phyloP scores from a whole-genome alignment of 768 basidiomycete species.

The Mycena vitilis region DNA sequence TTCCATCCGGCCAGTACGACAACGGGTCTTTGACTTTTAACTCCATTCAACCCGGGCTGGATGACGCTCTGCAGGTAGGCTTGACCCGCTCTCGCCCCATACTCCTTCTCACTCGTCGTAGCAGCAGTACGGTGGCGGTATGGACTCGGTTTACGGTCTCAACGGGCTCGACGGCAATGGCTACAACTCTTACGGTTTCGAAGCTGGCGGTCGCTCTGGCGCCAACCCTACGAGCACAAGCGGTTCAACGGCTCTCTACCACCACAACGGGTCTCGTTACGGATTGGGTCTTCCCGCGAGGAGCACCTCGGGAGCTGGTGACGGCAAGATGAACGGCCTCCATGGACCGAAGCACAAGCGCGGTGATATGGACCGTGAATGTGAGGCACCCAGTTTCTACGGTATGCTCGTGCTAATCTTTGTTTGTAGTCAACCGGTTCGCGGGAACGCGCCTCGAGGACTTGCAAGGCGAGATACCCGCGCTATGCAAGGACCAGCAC shows the following conservation, averaged over 20 bases:
- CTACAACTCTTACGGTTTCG: constrained; percentile 71
- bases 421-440: constrained; percentile 87
- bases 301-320: constrained; percentile 58
- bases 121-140: constrained; percentile 60
- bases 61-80: constrained; percentile 66
- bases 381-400: constrained; percentile 46
- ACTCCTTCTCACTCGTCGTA: constrained; percentile 32
- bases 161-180: constrained; percentile 63
- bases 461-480: constrained; percentile 92
- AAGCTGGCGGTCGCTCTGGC: constrained; percentile 55
- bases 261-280: constrained; percentile 82
- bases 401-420: constrained; percentile 20
- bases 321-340: constrained; percentile 88
- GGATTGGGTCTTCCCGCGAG: constrained; percentile 73
- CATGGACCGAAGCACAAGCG: constrained; percentile 96
- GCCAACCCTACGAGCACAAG: constrained; percentile 52
- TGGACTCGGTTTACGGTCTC: constrained; percentile 66
- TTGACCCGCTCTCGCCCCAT: constrained; percentile 17
- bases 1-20: constrained; percentile 71
- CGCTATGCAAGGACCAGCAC: constrained; percentile 98
- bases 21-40: constrained; percentile 65
- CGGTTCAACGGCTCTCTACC: constrained; percentile 83
- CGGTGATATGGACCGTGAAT: constrained; percentile 92
- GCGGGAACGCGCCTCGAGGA: constrained; percentile 96
- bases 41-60: constrained; percentile 60